Conservation (phyloP, 495 filamentous ascomycete species). For the Xylaria scruposa region DNA sequence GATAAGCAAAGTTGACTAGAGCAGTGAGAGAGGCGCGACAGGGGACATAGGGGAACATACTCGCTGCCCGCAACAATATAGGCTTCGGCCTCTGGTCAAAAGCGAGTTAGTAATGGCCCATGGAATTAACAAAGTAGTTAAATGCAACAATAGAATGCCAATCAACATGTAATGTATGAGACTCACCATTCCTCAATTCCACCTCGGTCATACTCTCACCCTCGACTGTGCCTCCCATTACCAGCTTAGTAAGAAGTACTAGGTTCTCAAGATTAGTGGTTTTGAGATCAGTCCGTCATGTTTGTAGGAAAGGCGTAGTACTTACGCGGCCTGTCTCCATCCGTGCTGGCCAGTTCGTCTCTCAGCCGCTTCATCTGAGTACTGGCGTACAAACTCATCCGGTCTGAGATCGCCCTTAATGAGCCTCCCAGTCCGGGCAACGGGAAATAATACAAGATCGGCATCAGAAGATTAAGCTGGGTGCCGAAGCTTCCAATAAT, state of each 20-base stretch:
- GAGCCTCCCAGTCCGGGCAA: neutral
- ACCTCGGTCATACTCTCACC: neutral
- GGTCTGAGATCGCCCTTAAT: neutral
- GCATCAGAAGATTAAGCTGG: neutral
- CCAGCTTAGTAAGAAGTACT: constrained; percentile 9
- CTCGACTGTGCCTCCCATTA: neutral
- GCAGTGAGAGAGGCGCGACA: neutral
- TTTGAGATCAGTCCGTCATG: too few relatives aligned
- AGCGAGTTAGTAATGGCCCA: constrained; percentile 31
- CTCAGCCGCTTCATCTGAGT: neutral
- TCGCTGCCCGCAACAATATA: constrained; percentile 58
- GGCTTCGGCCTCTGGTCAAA: constrained; percentile 33
- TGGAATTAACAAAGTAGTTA: neutral
- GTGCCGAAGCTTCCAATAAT: neutral
- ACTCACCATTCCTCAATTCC: neutral
- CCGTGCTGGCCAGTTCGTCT: neutral
- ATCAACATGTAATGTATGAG: neutral
- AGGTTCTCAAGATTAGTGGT: neutral
- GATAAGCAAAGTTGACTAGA: too few relatives aligned
- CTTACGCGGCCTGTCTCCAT: neutral
- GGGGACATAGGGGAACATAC: neutral
- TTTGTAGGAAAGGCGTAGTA: neutral
- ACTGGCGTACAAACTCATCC: neutral
- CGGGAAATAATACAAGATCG: constrained; percentile 1
- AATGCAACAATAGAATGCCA: neutral